Evolutionary conservation across 345 rosid species (phyloP), one percentile per base, ranked within the genome.

Genomic region (Luvunga scandens): DNA sequence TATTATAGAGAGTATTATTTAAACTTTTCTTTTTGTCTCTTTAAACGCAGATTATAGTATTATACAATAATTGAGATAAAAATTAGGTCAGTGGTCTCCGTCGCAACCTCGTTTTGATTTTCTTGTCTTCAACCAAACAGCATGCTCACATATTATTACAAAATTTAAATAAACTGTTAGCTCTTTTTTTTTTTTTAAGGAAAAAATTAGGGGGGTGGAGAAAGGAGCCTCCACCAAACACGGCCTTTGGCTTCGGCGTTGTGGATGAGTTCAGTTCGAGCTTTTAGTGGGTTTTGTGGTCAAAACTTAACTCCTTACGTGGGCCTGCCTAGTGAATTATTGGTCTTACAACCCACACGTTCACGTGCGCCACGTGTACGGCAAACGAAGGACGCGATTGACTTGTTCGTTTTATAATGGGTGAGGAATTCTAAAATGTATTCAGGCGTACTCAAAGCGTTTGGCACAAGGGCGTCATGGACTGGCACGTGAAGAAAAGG

Each of bases 351-450:
- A 9, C 83, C 79, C 87, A 69, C 36, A 18, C 9, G 59, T 66
- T 78, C 79, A 78, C 80, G 75, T 73, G 76, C 13, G 85, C 79
- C 85, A 83, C 84, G 85, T 81, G 80, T 77, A 75, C 85, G 73
- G 80, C 38, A 7, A 34, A 48, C n/a, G 16, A 14, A 9, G 14
- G 56, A 4, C 2, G 55, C 45, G 50, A 28, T 45, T 76, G 61
- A 45, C 45, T 10, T 5, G 19, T 22, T 1, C 30, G 6, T 71
- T 22, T 19, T 5, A 31, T 5, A 14, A 9, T 2, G 28, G n/a
- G 10, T 27, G 7, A 7, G 50, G 8, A 55, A n/a, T 28, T 28
- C 4, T 72, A 57, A 19, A 34, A 24, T 72, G 75, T 72, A 21
- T 31, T 55, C 28, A 4, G 45, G 45, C 5, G 64, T 12, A 71